Conservation (phyloP, 306 rosid species). For the Quercus wislizeni region DNA sequence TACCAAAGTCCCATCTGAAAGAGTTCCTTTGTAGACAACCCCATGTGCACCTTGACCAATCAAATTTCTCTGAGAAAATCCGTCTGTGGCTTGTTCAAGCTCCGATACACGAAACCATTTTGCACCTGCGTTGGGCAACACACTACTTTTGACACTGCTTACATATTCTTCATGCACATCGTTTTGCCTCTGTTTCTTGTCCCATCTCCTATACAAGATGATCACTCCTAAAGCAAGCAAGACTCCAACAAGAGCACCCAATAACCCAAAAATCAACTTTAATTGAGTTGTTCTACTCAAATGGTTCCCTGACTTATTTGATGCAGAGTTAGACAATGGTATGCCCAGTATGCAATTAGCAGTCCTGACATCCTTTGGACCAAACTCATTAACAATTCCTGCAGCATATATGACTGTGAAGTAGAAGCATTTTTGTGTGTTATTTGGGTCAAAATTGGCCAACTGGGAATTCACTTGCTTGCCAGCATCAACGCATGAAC, state of each 20-base stretch:
- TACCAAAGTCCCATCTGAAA: constrained; percentile 54
- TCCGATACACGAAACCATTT: constrained; percentile 68
- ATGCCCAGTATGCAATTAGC: constrained; percentile 56
- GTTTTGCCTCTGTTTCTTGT: constrained; percentile 32
- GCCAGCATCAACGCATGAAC: constrained; percentile 52
- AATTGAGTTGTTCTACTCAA: constrained; percentile 19
- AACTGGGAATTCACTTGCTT: constrained; percentile 33
- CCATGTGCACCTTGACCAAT: constrained; percentile 79
- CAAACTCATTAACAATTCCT: constrained; percentile 53
- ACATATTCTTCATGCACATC: constrained; percentile 41
- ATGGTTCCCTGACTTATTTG: constrained; percentile 9
- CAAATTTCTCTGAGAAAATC: constrained; percentile 59
- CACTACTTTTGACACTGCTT: constrained; percentile 43
- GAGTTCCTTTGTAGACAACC: constrained; percentile 70
- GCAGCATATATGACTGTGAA: constrained; percentile 52
- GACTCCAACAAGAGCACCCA: constrained; percentile 47
- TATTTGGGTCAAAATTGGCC: constrained; percentile 24
- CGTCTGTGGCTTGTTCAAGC: constrained; percentile 63
- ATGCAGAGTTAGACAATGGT: constrained; percentile 35
- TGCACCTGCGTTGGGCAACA: constrained; percentile 56
- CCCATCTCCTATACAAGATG: constrained; percentile 39
- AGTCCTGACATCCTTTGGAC: constrained; percentile 50
- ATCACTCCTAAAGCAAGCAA: constrained; percentile 30
- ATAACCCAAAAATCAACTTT: constrained; percentile 44
- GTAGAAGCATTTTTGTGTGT: constrained; percentile 39